Percentiles rank a stretch among this genome's conserved stretches.
phyloP scores from a whole-genome alignment of 2,329 filamentous ascomycete species.

The Xylaria sp. region DNA sequence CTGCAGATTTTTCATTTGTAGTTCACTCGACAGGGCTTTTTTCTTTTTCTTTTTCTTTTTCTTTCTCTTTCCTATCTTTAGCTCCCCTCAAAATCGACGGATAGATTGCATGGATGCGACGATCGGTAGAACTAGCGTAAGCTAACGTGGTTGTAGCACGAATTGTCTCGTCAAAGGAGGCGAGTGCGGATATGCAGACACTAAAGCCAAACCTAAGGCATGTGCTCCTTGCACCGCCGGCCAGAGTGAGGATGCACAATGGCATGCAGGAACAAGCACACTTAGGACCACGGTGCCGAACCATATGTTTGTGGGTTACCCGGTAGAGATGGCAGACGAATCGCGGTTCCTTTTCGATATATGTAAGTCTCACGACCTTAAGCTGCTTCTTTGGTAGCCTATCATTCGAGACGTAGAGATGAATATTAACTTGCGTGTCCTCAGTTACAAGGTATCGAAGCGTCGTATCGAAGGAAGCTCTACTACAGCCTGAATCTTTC shows the following conservation, averaged over 20 bases:
- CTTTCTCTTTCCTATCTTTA: conserved; percentile 9
- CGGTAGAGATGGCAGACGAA: conserved; percentile 40
- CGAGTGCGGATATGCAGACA: conserved; percentile 42
- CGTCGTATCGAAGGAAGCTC: conserved; percentile 37
- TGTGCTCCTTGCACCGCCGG: conserved; percentile 30
- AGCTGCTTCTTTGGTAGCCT: neutral
- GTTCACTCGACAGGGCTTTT: conserved; percentile 25
- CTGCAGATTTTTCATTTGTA: conserved; percentile 37
- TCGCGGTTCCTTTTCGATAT: conserved; percentile 42
- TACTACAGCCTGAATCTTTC: conserved; percentile 37
- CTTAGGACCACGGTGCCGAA: conserved; percentile 36
- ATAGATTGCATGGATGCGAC: neutral
- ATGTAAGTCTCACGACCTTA: conserved; percentile 33
- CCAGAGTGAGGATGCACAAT: conserved; percentile 31
- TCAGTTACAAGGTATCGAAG: conserved; percentile 42
- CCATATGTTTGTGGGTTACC: conserved; percentile 39
- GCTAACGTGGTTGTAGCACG: conserved; percentile 39
- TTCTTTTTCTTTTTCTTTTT: conserved; percentile 7
- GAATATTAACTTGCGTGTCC: conserved; percentile 20
- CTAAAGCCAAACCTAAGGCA: conserved; percentile 34
- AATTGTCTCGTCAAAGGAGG: conserved; percentile 45
- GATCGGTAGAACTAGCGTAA: conserved; percentile 2
- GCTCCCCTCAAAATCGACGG: neutral
- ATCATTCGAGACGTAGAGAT: neutral
- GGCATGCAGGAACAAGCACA: conserved; percentile 35